Evolutionary conservation across 352 stramenopile species (phyloP).

Genomic region (Globisporangium emineosum): DNA sequence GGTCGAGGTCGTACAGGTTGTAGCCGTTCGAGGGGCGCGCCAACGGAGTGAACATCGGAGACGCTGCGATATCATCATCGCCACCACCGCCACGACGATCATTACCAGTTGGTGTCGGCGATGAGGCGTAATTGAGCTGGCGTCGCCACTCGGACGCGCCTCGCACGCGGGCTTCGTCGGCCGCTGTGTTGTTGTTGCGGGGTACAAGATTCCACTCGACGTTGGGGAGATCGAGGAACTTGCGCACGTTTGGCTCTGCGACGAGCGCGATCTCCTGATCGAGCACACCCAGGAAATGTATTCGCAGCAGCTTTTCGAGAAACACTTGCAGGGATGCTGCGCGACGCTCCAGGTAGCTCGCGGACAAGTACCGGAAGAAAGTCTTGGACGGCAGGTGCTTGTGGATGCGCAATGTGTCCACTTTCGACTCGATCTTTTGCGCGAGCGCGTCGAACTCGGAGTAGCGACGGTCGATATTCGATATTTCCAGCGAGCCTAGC

Average conservation of each 20-base stretch:
- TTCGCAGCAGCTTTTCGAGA: slow-evolving; percentile 48
- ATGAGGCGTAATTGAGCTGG: slow-evolving; percentile 25
- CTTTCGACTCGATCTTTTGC: slow-evolving; percentile 48
- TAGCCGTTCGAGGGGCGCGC: slow-evolving; percentile 23
- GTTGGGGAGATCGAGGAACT: slow-evolving; percentile 61
- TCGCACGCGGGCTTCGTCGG: slow-evolving; percentile 5
- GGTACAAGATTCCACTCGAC: slow-evolving; percentile 68
- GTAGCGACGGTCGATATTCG: slow-evolving; percentile 57
- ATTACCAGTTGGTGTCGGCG: slow-evolving; percentile 15
- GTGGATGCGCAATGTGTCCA: slow-evolving; percentile 43
- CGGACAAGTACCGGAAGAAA: slow-evolving; percentile 55
- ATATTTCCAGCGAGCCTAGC: slow-evolving; percentile 35
- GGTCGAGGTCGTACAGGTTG: slow-evolving; percentile 22
- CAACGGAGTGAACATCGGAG: slow-evolving; percentile 24
- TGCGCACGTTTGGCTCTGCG: slow-evolving; percentile 58
- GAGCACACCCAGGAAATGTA: slow-evolving; percentile 61
- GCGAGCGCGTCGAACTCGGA: slow-evolving; percentile 67
- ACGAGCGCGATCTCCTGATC: slow-evolving; percentile 67
- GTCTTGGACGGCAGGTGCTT: slow-evolving; percentile 69
- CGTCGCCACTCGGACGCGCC: slow-evolving; percentile 5
- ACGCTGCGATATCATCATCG: neutral
- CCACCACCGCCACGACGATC: slow-evolving; percentile 7
- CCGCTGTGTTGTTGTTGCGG: slow-evolving; percentile 23
- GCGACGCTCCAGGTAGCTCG: slow-evolving; percentile 58
- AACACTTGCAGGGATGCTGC: slow-evolving; percentile 60